Evolutionary conservation across 805 yeast genomes (phyloP).

Genomic region (Ogataea henricii): DNA sequence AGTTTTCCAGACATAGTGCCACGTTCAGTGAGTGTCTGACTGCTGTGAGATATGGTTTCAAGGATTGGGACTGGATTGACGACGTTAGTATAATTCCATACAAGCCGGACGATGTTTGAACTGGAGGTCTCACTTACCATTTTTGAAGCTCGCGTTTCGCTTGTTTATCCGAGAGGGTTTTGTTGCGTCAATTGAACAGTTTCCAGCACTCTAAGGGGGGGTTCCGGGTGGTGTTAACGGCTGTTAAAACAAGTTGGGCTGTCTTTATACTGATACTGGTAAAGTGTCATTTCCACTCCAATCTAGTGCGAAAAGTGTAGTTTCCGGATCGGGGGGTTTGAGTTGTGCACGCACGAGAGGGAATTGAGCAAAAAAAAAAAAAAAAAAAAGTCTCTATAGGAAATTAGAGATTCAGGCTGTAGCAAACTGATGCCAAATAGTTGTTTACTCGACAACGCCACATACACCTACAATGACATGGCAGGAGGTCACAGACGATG

Average conservation of each 20-base stretch:
- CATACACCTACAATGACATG: constrained; percentile 43
- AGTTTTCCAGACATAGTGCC: constrained; percentile 88
- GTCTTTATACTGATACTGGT: background rate
- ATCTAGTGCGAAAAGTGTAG: constrained; percentile 2
- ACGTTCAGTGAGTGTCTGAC: constrained; percentile 93
- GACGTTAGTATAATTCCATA: constrained; percentile 2
- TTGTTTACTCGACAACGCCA: background rate
- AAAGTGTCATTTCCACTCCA: constrained; percentile 4
- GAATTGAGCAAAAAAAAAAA: background rate
- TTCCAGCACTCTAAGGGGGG: background rate
- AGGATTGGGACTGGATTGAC: constrained; percentile 79
- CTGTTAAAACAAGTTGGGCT: background rate
- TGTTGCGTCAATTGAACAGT: constrained; percentile 1
- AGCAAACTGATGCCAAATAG: no score
- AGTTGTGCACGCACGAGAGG: constrained; percentile 9
- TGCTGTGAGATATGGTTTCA: constrained; percentile 91
- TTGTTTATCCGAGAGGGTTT: background rate
- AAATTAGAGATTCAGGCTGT: background rate
- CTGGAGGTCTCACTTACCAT: constrained; percentile 10
- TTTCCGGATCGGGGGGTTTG: constrained; percentile 10
- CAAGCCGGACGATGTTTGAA: background rate
- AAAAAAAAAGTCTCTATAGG: background rate
- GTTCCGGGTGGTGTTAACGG: background rate
- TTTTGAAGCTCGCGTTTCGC: background rate
- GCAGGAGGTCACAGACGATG: constrained; percentile 64